Evolutionary conservation across 2,329 filamentous ascomycete species (phyloP), one percentile per base, ranked within the genome.

Genomic region (Elsinoe ampelina): DNA sequence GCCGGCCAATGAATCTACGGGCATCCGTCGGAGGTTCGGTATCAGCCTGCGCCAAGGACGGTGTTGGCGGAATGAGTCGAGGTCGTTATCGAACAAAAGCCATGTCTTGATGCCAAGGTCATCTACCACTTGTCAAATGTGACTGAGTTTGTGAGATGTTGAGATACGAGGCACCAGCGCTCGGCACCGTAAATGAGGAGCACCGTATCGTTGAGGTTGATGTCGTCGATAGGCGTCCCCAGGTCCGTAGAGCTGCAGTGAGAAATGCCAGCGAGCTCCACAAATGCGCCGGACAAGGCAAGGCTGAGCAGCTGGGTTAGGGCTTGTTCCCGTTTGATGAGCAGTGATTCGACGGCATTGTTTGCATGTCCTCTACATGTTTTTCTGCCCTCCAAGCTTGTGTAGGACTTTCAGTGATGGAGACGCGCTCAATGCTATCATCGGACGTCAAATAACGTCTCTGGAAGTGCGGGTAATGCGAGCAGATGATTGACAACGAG

Each of bases 51-150:
- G 48, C 48, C 48, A 52, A 52, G 30, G 32, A n/a, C 41, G 41
- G 41, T 43, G 19, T 17, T 13, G 19, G 17, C 15, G 17, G 12
- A 20, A n/a, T 2, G 15, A 22, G 11, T 22, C 19, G 17, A 52
- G 34, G 3, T 22, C 3, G 17, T 13, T 38, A 38, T 52, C 6
- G 30, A 15, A 52, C 12, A 38, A 19, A 38, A 20, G 32, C 48
- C 48, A 38, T 52, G 34, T 52, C 32, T 52, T 52, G 34, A 38
- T 52, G 48, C 48, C 48, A 52, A 52, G 48, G 17, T 38, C 8
- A 22, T 17, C 7, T 48, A 48, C 26, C 43, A 17, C 4, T 13
- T 48, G 43, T 48, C 20, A 34, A 48, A 10, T 19, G 2, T 20
- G 30, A 32, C 3, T 34, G 30, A 35, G 22, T 48, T 48, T 43